Evolutionary conservation across 2,329 filamentous ascomycete genomes (phyloP).

Genomic region (Ophiostoma triangulosporum): DNA sequence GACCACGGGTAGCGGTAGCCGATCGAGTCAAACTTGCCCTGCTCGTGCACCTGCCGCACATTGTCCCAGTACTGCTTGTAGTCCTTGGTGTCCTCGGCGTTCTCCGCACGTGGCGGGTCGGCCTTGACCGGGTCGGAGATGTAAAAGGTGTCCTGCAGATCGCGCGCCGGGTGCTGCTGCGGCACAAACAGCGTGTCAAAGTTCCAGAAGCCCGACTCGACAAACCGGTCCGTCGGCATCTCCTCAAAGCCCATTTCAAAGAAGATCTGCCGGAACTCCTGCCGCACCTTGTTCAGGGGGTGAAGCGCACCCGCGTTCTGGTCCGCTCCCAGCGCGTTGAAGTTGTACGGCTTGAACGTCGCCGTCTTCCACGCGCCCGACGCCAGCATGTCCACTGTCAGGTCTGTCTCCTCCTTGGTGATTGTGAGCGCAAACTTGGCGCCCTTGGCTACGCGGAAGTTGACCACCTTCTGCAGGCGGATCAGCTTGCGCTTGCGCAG

Average conservation of each 20-base stretch:
- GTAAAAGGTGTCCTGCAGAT: conserved; percentile 94
- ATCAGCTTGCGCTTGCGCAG: conserved; percentile 88
- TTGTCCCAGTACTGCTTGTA: conserved; percentile 84
- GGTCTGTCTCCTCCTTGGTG: conserved; percentile 82
- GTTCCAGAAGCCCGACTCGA: conserved; percentile 98
- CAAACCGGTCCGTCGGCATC: conserved; percentile 88
- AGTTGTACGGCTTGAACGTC: conserved; percentile 57
- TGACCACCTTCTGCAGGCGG: conserved; percentile 68
- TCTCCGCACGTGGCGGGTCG: conserved; percentile 49
- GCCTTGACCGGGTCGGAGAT: conserved; percentile 76
- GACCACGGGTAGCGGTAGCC: conserved; percentile 95
- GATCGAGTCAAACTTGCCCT: conserved; percentile 86
- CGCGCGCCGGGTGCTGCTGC: conserved; percentile 92
- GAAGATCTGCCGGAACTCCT: conserved; percentile 96
- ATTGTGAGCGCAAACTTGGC: conserved; percentile 81
- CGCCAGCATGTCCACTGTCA: conserved; percentile 85
- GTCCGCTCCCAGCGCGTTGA: conserved; percentile 42
- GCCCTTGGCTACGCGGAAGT: conserved; percentile 74
- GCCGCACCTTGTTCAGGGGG: conserved; percentile 83
- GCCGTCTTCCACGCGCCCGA: conserved; percentile 85
- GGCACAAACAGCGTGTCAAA: conserved; percentile 95
- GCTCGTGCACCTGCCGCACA: conserved; percentile 73
- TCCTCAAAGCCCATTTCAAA: conserved; percentile 98
- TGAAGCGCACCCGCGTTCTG: conserved; percentile 49
- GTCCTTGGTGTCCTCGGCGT: conserved; percentile 43